These are phyloP conservation scores for Hypericum androsaemum DNA, from an alignment of 345 rosid genomes.

Conservation along the genomic window DNA sequence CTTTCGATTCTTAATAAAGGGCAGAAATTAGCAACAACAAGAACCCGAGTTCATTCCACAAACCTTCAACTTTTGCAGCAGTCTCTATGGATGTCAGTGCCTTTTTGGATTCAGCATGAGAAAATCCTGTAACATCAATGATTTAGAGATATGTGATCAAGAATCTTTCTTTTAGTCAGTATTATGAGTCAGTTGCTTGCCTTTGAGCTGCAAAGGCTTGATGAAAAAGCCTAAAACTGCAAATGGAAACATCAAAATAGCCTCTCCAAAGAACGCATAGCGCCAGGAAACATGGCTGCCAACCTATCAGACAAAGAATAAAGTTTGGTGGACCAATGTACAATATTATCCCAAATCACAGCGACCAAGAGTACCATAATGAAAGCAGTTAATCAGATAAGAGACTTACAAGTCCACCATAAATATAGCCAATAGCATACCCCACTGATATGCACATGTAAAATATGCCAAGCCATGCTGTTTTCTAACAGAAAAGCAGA, in stretches of 20 bases:
- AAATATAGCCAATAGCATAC: constrained; percentile 78
- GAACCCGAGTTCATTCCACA: too few relatives aligned
- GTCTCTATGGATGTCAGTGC: constrained; percentile 32
- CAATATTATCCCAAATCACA: too few relatives aligned
- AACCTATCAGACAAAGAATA: constrained; percentile 33
- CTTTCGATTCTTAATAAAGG: too few relatives aligned
- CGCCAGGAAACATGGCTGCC: constrained; percentile 72
- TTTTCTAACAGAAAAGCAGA: constrained; percentile 49
- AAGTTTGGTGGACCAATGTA: too few relatives aligned
- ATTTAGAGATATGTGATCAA: constrained; percentile 12
- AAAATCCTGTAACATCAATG: constrained; percentile 51
- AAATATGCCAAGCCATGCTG: constrained; percentile 81
- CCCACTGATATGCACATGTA: constrained; percentile 97
- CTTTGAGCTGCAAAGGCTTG: constrained; percentile 88
- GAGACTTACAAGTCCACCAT: constrained; percentile 76
- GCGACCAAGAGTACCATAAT: too few relatives aligned
- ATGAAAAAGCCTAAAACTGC: constrained; percentile 63
- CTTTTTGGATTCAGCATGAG: constrained; percentile 34
- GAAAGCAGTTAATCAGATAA: background rate
- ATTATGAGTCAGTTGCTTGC: constrained; percentile 15
- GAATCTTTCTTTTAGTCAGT: background rate
- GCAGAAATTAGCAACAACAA: too few relatives aligned
- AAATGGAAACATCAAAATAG: constrained; percentile 85
- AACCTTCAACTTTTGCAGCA: constrained; percentile 39
- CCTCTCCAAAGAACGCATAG: constrained; percentile 83